These are phyloP conservation scores for Capsicum baccatum DNA, from an alignment of 257 asterid genomes.

Conservation along the genomic window DNA sequence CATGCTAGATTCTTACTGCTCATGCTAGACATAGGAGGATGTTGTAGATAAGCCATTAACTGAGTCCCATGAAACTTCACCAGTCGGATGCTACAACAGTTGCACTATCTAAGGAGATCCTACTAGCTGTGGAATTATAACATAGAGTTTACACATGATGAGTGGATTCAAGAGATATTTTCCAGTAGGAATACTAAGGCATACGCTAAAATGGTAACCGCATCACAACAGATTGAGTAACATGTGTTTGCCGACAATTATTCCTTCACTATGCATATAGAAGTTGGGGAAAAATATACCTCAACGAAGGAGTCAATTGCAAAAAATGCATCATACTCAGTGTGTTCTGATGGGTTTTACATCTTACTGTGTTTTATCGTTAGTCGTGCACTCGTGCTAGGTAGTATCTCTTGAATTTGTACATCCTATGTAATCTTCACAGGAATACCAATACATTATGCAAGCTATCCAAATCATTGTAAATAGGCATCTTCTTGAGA, in stretches of 20 bases:
- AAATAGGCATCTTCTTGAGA: too few relatives aligned
- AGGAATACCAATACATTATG: background rate
- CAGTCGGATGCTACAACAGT: background rate
- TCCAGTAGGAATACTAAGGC: background rate
- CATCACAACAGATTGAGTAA: background rate
- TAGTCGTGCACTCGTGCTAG: background rate
- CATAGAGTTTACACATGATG: background rate
- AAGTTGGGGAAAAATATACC: conserved; percentile 1
- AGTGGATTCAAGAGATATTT: background rate
- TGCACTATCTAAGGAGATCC: background rate
- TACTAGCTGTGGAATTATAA: background rate
- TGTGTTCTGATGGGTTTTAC: background rate
- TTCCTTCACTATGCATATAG: background rate
- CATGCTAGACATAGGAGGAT: conserved; percentile 1
- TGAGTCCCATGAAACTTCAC: background rate
- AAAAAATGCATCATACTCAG: background rate
- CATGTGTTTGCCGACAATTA: background rate
- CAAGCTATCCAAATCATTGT: background rate
- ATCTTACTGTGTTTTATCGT: background rate
- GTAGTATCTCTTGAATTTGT: background rate
- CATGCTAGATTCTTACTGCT: background rate
- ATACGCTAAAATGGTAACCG: background rate
- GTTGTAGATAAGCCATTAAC: background rate
- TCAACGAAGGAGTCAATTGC: background rate
- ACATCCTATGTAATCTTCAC: background rate